Evolutionary conservation across 345 rosid species (phyloP).

Genomic region (Rhodamnia argentea): DNA sequence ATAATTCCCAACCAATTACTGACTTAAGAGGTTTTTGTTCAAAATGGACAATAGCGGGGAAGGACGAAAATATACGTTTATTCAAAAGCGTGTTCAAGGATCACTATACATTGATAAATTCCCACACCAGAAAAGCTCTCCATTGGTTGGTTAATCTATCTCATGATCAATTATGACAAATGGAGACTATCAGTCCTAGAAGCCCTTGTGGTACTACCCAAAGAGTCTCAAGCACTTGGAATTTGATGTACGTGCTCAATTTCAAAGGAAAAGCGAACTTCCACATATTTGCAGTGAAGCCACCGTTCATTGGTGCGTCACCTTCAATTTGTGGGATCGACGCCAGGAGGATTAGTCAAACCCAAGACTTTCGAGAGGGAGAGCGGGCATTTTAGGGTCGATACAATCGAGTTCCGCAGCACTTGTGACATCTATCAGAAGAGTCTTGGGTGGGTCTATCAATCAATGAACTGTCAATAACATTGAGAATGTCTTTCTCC

Average conservation of each 20-base stretch:
- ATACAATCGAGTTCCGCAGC: conserved; percentile 42
- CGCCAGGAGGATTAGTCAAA: too few species aligned
- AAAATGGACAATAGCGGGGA: conserved; percentile 51
- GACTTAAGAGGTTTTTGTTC: conserved; percentile 64
- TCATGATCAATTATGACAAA: conserved; percentile 54
- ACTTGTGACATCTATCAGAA: conserved; percentile 61
- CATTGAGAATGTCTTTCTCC: conserved; percentile 73
- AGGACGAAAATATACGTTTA: conserved; percentile 56
- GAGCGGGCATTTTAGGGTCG: conserved; percentile 24
- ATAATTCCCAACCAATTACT: conserved; percentile 39
- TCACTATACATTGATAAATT: conserved; percentile 36
- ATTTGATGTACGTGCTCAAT: conserved; percentile 67
- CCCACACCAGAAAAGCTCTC: conserved; percentile 55
- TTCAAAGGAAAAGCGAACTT: too few species aligned
- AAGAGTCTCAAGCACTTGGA: conserved; percentile 52
- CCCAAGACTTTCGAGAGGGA: too few species aligned
- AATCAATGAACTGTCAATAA: conserved; percentile 62
- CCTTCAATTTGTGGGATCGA: conserved; percentile 16
- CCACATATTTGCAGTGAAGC: too few species aligned
- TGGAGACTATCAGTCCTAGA: conserved; percentile 72
- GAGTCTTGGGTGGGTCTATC: conserved; percentile 71
- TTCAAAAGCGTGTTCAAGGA: conserved; percentile 66
- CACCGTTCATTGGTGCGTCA: too few species aligned
- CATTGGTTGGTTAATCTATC: conserved; percentile 67
- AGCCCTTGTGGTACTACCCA: conserved; percentile 88